Evolutionary conservation across 768 basidiomycete species (phyloP), one percentile per base, ranked within the genome.

Genomic region (Leccinellum rugosiceps): DNA sequence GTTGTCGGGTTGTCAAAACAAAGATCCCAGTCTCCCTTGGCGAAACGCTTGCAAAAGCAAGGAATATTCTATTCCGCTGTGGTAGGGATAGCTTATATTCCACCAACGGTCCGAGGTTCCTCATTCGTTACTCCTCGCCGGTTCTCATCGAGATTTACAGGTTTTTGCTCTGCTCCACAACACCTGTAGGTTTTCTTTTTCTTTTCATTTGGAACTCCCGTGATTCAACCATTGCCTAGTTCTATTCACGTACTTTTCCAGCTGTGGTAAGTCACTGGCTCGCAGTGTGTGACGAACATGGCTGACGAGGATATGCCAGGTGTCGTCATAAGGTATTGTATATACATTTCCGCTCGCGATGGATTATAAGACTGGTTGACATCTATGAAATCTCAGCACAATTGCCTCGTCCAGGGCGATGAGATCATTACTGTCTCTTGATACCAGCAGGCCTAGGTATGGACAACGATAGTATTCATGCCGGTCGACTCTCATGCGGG

Each of bases 21-120:
- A 13, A 50, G 15, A 10, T 61, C 43, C 0, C 45, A 19, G 6
- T 66, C 62, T 3, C 57, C 63, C 6, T 50, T 70, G 46, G 56
- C 26, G 45, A 68, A 28, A 9, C 58, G 54, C n/a, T 34, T 70
- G 15, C 34, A 35, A 21, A 10, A 34, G 6, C 70, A 70, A 34
- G 68, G 64, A 17, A 52, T 62, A 4, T 8, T 58, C 3, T 64
- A 68, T 49, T 58, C 61, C 41, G 58, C 47, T 14, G 26, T 63
- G 4, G 59, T 58, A 5, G 56, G 57, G 3, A 13, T 64, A 10
- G 45, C 50, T 2, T 68, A 64, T 26, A 47, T 72, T 23, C 60
- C 56, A 0, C 32, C 58, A 2, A 13, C 19, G 63, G 65, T 66
- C 1, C 6, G 55, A 17, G 7, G 3, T 46, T 30, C 25, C 14